These are phyloP conservation scores for Ogataea ramenticola DNA, from an alignment of 805 yeast genomes.

Conservation along the genomic window DNA sequence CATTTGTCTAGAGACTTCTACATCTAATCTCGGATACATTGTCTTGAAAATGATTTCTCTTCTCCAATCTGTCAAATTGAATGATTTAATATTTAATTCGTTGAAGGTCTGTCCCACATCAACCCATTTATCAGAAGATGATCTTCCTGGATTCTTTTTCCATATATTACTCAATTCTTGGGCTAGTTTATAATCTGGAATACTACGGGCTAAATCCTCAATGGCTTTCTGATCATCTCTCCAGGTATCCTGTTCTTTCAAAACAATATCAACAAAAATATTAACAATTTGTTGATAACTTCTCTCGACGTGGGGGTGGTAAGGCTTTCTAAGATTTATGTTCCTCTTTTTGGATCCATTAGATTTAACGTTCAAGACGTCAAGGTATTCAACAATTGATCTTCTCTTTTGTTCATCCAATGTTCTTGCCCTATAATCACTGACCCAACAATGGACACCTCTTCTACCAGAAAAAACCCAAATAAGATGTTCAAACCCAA, in stretches of 20 bases:
- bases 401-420: constrained; percentile 69
- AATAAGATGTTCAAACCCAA: constrained; percentile 77
- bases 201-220: constrained; percentile 49
- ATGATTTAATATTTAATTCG: constrained; percentile 24
- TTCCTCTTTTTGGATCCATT: constrained; percentile 35
- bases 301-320: constrained; percentile 81
- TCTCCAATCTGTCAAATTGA: constrained; percentile 58
- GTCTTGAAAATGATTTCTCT: constrained; percentile 72
- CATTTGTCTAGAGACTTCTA: constrained; percentile 83
- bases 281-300: constrained; percentile 61
- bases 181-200: constrained; percentile 54
- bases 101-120: constrained; percentile 55
- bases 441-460: constrained; percentile 98
- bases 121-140: constrained; percentile 68
- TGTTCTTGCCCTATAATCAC: constrained; percentile 73
- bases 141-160: constrained; percentile 43
- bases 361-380: constrained; percentile 53
- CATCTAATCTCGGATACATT: constrained; percentile 87
- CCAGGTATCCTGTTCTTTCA: constrained; percentile 90
- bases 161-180: constrained; percentile 51
- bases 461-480: constrained; percentile 99
- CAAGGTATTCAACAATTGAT: constrained; percentile 78
- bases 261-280: constrained; percentile 56
- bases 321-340: constrained; percentile 62
- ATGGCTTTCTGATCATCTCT: constrained; percentile 42